Conservation (phyloP, 306 rosid genomes). For the Astragalus glycyphyllos region DNA sequence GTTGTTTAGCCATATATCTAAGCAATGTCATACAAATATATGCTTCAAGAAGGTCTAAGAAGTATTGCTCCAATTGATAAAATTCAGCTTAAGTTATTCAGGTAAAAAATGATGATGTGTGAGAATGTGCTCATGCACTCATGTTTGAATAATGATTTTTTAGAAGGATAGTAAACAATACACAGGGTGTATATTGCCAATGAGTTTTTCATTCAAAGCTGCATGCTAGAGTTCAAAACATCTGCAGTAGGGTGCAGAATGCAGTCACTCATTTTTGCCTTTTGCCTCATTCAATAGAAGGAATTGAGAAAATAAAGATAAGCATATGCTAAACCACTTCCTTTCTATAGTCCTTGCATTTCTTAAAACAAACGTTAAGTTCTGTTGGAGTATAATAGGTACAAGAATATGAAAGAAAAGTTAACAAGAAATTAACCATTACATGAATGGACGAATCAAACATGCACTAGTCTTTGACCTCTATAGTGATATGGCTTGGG, state of each 20-base stretch:
- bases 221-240: background rate
- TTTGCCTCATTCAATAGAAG: background rate
- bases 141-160: constrained; percentile 10
- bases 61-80: constrained; percentile 13
- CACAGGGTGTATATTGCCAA: background rate
- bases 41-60: constrained; percentile 19
- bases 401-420: constrained; percentile 13
- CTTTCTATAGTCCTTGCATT: constrained; percentile 1
- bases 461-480: constrained; percentile 1
- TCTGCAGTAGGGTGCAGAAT: constrained; percentile 5
- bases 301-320: constrained; percentile 10
- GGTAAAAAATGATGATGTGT: constrained; percentile 17
- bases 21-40: background rate
- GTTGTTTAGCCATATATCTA: background rate
- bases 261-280: constrained; percentile 9
- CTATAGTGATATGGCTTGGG: background rate
- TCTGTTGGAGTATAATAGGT: background rate
- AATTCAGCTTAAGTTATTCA: constrained; percentile 3
- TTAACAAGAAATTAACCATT: background rate
- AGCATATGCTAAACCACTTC: constrained; percentile 23
- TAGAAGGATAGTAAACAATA: constrained; percentile 4
- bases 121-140: constrained; percentile 26
- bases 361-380: background rate
- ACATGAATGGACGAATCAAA: constrained; percentile 29
- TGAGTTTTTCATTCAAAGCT: constrained; percentile 16